Conservation (phyloP, 345 rosid species). For the Melaleuca quinquenervia region DNA sequence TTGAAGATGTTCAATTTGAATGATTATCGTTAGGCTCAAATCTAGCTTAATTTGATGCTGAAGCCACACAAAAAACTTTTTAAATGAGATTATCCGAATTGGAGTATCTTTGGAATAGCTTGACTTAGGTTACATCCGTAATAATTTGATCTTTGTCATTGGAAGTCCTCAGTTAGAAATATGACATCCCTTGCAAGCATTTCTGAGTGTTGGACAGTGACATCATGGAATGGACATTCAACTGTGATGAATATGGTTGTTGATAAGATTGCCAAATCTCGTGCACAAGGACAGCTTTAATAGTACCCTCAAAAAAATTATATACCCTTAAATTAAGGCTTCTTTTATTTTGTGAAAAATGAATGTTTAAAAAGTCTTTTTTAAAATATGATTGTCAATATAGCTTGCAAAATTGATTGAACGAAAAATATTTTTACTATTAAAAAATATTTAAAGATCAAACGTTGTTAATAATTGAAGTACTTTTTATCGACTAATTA, state of each 20-base stretch:
- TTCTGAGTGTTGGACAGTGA: not conserved
- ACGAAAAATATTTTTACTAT: too few relatives aligned
- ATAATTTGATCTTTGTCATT: not conserved
- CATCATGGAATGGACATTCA: not conserved
- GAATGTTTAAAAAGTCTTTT: not conserved
- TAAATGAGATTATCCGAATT: not conserved
- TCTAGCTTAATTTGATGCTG: not conserved
- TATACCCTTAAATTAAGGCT: not conserved
- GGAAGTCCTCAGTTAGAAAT: not conserved
- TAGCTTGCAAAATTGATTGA: too few relatives aligned
- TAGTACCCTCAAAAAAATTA: not conserved
- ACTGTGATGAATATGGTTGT: not conserved
- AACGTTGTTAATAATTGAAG: fast-evolving
- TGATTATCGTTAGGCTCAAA: not conserved
- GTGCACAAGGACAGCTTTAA: not conserved
- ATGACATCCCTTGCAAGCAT: not conserved
- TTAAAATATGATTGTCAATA: not conserved
- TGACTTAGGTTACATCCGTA: not conserved
- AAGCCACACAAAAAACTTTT: not conserved
- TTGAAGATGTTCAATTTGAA: not conserved
- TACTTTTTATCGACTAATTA: not conserved
- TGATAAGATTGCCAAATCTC: not conserved
- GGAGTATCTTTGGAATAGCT: not conserved
- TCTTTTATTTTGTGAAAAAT: not conserved
- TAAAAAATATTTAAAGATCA: too few relatives aligned